Conservation (phyloP, 192 early-diverging fungal species). For the Diversispora epigaea region DNA sequence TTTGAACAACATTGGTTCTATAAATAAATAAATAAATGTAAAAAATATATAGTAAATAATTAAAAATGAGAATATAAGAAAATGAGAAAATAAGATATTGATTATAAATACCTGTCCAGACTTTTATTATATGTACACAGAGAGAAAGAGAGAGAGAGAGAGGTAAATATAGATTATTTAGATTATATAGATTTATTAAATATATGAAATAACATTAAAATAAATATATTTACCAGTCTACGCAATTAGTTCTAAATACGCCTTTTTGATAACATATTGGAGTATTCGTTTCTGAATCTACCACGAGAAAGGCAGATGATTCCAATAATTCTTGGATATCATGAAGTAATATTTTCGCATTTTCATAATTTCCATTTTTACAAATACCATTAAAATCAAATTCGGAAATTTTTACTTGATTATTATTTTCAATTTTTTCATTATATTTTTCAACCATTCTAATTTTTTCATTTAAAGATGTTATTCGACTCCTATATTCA, state of each 20-base stretch:
- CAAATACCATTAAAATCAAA: slow-evolving; percentile 87
- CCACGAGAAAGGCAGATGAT: slow-evolving; percentile 68
- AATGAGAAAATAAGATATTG: not conserved
- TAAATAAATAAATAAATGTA: not conserved
- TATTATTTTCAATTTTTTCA: not conserved
- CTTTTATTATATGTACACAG: too few relatives aligned
- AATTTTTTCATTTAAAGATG: slow-evolving; percentile 39
- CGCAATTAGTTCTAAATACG: slow-evolving; percentile 88
- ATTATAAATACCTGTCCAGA: too few relatives aligned
- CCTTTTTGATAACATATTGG: slow-evolving; percentile 74
- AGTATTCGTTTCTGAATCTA: slow-evolving; percentile 55
- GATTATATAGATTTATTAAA: not conserved
- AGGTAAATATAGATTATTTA: too few relatives aligned
- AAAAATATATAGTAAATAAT: not conserved
- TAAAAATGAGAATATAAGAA: not conserved
- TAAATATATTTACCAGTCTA: slow-evolving; percentile 62
- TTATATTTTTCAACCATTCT: too few relatives aligned
- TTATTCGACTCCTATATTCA: slow-evolving; percentile 61
- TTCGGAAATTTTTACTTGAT: slow-evolving; percentile 54
- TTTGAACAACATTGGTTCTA: slow-evolving; percentile 93
- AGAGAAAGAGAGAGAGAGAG: too few relatives aligned
- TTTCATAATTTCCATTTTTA: slow-evolving; percentile 76
- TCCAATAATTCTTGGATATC: slow-evolving; percentile 54
- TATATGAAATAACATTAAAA: slow-evolving; percentile 14
- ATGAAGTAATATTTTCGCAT: slow-evolving; percentile 58